Evolutionary conservation across 2,329 filamentous ascomycete species (phyloP), one percentile per base, ranked within the genome.

Genomic region (Ramichloridium luteum): DNA sequence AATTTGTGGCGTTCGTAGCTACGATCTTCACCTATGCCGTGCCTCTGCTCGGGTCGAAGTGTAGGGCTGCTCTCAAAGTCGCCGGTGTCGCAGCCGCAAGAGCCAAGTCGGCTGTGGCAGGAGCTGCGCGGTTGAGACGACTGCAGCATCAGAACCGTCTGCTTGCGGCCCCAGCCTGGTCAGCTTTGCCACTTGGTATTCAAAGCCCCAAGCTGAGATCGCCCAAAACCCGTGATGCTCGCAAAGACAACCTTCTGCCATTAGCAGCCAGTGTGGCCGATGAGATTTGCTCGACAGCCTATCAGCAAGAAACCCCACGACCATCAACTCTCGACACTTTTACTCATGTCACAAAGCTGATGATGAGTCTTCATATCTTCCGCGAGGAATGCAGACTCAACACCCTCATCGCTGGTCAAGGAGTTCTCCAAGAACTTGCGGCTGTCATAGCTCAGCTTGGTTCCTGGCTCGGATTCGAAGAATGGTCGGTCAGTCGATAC

Each of bases 321-420:
- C 30, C 31, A 16, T 25, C 27, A 14, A 18, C 25, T 8, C 16
- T 14, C 9, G 14, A 31, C 10, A 38, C 29, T 10, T 34, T 34
- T 16, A 37, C 32, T 10, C 48, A 38, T 20, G 34, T 41, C 16
- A 23, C 20, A n/a, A 47, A 46, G 22, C 31, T 56, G 5, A 51
- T 92, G 41, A 62, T 77, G 23, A 79, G 73, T 1, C 63, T 98
- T 9, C 90, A 98, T 58, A 64, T 96, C 3, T 62, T 93, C n/a
- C 69, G 80, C 0, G 88, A 98, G 54, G 90, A 98, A 53, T 69
- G 80, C 40, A 96, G 93, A 51, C 68, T 98, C 2, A 74, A 82
- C n/a, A 36, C 29, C 11, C 34, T 55, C 11, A 20, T 29, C 13
- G 10, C 28, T 12, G n/a, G 11, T 2, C 15, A 28, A 20, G 9